Base-by-base conservation (phyloP, 2,329 filamentous ascomycete genomes). In the Fusarium hainanense region DNA sequence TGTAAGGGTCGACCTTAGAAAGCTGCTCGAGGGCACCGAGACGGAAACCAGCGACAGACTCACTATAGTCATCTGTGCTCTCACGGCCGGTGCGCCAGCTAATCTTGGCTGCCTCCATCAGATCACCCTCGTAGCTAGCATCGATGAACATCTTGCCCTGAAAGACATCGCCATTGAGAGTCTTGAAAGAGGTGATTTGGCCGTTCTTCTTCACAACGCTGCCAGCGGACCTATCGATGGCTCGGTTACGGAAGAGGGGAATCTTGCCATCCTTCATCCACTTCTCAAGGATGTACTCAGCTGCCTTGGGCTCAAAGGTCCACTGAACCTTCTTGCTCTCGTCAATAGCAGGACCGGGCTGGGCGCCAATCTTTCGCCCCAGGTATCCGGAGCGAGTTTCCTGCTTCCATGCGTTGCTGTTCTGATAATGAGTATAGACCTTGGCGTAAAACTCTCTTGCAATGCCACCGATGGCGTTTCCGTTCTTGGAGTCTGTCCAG, bases 231-330 rank as follows among this genome's bases (percentile, higher is more conserved):
- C 69, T 63, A 6, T 66, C 65, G 20, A 71, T 69, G 8, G 57
- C 44, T 2, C 57, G 42, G 50, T 71, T 71, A 7, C 69, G 69
- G 28, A 66, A 71, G 34, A 71, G 30, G 6, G 66, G 60, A 0
- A 71, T 48, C 28, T 71, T 58, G n/a, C 56, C 69, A 47, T 71
- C 69, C 34, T 69, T 69, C 37, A 71, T 46, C 69, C 69, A 71
- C 43, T 58, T 67, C 42, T 71, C 69, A 9, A 66, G 56, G 4
- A 71, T 61, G 1, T 28, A 44, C 55, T 71, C 69, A 6, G 69
- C 69, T 12, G 64, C 69, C 47, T 70, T 71, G 12, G 69, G 69
- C 43, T 71, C 69, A 21, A 71, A 71, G 10, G 69, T 71, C 69
- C 69, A 71, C n/a, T 71, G 69, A 32, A 71, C 40, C 34, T 72